A percentile compares a stretch with the other conserved stretches of the same genome.
phyloP scores from a whole-genome alignment of 1,284 basidiomycete species.

The Ustilago crameri region DNA sequence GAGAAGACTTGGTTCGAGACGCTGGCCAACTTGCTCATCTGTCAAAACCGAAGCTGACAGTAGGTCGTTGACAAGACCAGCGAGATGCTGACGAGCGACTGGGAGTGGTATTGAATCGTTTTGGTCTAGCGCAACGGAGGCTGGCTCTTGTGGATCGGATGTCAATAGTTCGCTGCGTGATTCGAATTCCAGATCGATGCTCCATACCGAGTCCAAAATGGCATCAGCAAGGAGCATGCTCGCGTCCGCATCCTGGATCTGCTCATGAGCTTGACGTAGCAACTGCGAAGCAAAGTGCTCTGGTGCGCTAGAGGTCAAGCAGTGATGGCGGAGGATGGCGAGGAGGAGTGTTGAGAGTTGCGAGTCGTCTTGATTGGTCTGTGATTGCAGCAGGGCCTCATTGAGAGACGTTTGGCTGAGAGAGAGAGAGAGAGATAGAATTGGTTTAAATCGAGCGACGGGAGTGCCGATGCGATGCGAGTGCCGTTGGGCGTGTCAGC shows the following conservation, averaged over 20 bases:
- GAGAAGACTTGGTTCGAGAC: slow-evolving; percentile 56
- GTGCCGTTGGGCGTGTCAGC: slow-evolving; percentile 13
- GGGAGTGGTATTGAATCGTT: slow-evolving; percentile 20
- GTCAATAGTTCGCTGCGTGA: slow-evolving; percentile 43
- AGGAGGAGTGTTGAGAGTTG: slow-evolving; percentile 11
- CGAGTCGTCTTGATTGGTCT: slow-evolving; percentile 1
- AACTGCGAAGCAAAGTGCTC: slow-evolving; percentile 8
- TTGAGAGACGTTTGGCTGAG: slow-evolving; percentile 17
- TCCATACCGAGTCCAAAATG: slow-evolving; percentile 59
- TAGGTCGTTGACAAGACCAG: slow-evolving; percentile 26
- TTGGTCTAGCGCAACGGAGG: slow-evolving; percentile 8
- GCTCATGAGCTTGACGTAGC: background rate
- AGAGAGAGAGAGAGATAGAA: background rate
- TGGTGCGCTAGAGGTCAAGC: slow-evolving; percentile 11
- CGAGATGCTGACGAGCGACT: slow-evolving; percentile 34
- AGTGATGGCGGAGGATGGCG: slow-evolving; percentile 10
- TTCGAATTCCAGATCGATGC: slow-evolving; percentile 60
- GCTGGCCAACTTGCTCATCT: slow-evolving; percentile 20
- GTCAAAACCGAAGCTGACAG: slow-evolving; percentile 18
- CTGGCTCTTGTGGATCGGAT: background rate
- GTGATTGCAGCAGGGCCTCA: slow-evolving; percentile 5
- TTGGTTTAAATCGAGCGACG: slow-evolving; percentile 8
- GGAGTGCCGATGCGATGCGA: slow-evolving; percentile 9
- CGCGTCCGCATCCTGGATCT: background rate
- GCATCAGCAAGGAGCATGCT: slow-evolving; percentile 17